Evolutionary conservation across 2,329 filamentous ascomycete species (phyloP).

Genomic region (Beauveria pseudobassiana): DNA sequence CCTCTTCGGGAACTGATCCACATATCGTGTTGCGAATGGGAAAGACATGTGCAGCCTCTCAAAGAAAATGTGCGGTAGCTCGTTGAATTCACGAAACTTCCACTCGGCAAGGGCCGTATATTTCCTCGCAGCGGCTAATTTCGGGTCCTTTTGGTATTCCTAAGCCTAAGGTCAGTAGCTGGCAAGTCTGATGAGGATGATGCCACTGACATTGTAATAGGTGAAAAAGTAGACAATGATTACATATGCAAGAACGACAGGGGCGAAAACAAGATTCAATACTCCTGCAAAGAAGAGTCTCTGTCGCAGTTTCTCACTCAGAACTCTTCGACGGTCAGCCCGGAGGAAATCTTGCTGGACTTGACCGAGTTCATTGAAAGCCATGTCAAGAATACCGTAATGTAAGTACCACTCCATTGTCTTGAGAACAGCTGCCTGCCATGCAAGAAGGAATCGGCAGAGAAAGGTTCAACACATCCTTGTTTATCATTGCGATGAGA

Average conservation of each 20-base stretch:
- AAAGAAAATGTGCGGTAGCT: conserved; percentile 85
- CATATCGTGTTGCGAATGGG: conserved; percentile 83
- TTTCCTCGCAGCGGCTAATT: conserved; percentile 70
- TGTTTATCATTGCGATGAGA: conserved; percentile 93
- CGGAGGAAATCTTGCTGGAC: conserved; percentile 81
- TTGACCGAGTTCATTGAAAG: conserved; percentile 85
- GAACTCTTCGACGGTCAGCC: conserved; percentile 66
- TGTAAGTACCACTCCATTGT: conserved; percentile 90
- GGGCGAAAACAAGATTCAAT: conserved; percentile 79
- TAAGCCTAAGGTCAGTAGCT: conserved; percentile 23
- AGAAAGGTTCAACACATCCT: conserved; percentile 83
- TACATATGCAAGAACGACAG: conserved; percentile 80
- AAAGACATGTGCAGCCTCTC: conserved; percentile 90
- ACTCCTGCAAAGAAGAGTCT: conserved; percentile 78
- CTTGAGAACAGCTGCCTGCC: conserved; percentile 74
- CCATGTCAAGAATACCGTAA: conserved; percentile 84
- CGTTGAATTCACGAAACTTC: conserved; percentile 99
- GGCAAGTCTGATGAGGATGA: not conserved
- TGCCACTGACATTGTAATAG: conserved; percentile 70
- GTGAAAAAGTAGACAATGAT: conserved; percentile 87
- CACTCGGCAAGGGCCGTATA: conserved; percentile 93
- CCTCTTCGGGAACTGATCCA: conserved; percentile 94
- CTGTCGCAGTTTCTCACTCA: conserved; percentile 70
- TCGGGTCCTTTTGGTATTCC: conserved; percentile 94
- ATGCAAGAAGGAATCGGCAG: conserved; percentile 73